A percentile compares a stretch with the other conserved stretches of the same genome.
Conservation (phyloP, 139 green algal genomes). For the Zygnema cylindricum region DNA sequence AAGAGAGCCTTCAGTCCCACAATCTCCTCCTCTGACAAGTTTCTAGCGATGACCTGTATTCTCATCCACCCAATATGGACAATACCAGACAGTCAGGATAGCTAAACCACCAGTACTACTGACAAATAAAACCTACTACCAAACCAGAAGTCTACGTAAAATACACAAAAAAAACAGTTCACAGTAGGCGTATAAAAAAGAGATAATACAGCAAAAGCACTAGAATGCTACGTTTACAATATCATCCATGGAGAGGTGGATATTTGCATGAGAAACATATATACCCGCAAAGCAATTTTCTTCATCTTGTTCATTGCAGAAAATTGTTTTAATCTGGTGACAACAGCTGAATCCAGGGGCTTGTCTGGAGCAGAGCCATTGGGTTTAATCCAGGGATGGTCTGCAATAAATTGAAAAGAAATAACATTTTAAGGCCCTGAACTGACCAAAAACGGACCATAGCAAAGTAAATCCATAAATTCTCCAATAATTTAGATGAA, state of each 20-base stretch:
- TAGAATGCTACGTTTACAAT: background rate
- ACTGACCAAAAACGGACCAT: too few species aligned
- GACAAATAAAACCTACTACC: background rate
- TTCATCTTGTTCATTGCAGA: constrained; percentile 94
- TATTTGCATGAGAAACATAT: background rate
- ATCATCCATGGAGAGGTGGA: background rate
- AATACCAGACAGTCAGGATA: background rate
- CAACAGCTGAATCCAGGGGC: constrained; percentile 81
- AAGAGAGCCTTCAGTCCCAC: constrained; percentile 71
- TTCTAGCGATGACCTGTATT: constrained; percentile 49
- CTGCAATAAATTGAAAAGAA: constrained; percentile 3
- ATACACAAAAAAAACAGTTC: background rate
- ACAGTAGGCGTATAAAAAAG: background rate
- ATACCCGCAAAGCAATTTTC: constrained; percentile 83
- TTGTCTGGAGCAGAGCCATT: constrained; percentile 79
- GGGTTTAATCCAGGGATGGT: constrained; percentile 90
- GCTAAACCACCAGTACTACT: background rate
- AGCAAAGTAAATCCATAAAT: too few species aligned
- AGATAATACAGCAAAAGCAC: background rate
- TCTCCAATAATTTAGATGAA: too few species aligned
- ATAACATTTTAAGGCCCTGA: background rate
- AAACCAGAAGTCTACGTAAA: background rate
- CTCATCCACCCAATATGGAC: too few species aligned
- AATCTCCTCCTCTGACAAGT: constrained; percentile 66
- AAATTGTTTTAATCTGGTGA: constrained; percentile 90